Percentiles rank a stretch among this genome's conserved stretches.
Evolutionary conservation across 805 yeast species (phyloP).

Genomic region (Starmerella sirachaensis): DNA sequence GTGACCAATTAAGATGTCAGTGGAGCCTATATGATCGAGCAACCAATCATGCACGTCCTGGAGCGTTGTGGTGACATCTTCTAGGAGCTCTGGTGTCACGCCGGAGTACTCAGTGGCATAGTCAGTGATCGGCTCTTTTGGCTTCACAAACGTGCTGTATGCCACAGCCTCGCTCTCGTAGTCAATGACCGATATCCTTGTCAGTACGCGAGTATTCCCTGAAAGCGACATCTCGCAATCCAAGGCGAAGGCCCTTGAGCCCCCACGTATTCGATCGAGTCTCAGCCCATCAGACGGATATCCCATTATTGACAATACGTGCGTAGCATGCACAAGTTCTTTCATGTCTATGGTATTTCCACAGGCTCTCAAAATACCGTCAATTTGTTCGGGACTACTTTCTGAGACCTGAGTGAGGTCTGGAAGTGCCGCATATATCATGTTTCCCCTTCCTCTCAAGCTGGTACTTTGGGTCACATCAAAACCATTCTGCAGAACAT

Average conservation of each 20-base stretch:
- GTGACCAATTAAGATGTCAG: slow-evolving; percentile 75
- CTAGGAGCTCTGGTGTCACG: slow-evolving; percentile 58
- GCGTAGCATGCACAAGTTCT: slow-evolving; percentile 1
- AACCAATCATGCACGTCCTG: slow-evolving; percentile 56
- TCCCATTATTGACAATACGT: slow-evolving; percentile 4
- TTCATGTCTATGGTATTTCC: too few relatives aligned
- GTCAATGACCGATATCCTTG: slow-evolving; percentile 59
- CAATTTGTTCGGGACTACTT: too few relatives aligned
- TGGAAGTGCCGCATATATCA: too few relatives aligned
- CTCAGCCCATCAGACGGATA: slow-evolving; percentile 12
- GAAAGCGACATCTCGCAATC: slow-evolving; percentile 92
- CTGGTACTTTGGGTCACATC: too few relatives aligned
- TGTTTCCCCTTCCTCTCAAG: too few relatives aligned
- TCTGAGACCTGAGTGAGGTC: too few relatives aligned
- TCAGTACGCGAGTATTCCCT: slow-evolving; percentile 48
- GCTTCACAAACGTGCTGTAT: slow-evolving; percentile 67
- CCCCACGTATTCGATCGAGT: slow-evolving; percentile 9
- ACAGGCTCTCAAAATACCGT: too few relatives aligned
- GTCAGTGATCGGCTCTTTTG: slow-evolving; percentile 59
- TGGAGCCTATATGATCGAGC: slow-evolving; percentile 35
- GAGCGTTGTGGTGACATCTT: slow-evolving; percentile 50
- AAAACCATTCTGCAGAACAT: too few relatives aligned
- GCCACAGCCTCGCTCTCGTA: slow-evolving; percentile 43
- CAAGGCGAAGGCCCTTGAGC: slow-evolving; percentile 47
- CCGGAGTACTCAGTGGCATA: slow-evolving; percentile 81